Conservation (phyloP, 371 early-diverging fungal genomes). For the Saksenaea oblongispora region DNA sequence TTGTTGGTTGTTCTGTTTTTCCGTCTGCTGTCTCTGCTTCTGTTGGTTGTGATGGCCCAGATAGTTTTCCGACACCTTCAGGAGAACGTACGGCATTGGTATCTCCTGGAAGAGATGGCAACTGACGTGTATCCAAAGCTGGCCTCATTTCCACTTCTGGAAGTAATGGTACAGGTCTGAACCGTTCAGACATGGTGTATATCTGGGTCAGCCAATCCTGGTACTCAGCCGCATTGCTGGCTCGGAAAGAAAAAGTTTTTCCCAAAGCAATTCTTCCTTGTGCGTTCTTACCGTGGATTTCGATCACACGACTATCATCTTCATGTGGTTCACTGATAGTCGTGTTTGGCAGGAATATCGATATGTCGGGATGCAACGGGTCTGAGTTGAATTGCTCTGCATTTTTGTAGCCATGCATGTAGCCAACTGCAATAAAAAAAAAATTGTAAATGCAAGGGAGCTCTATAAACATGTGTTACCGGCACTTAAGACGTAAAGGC, state of each 20-base stretch:
- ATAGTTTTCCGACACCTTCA: neutral
- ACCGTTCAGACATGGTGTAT: slow-evolving; percentile 14
- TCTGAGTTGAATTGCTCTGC: slow-evolving; percentile 34
- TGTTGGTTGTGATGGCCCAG: neutral
- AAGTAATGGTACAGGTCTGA: slow-evolving; percentile 16
- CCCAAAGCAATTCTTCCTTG: slow-evolving; percentile 21
- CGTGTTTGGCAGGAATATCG: slow-evolving; percentile 38
- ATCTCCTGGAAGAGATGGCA: neutral
- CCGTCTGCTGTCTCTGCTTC: neutral
- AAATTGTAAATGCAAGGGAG: slow-evolving; percentile 1
- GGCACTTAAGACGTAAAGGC: slow-evolving; percentile 45
- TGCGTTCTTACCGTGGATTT: slow-evolving; percentile 26
- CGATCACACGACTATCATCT: slow-evolving; percentile 23
- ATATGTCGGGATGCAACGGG: slow-evolving; percentile 29
- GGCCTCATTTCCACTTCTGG: neutral
- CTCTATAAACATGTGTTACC: slow-evolving; percentile 20
- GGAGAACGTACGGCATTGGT: neutral
- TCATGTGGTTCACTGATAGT: slow-evolving; percentile 16
- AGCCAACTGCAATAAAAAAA: slow-evolving; percentile 34
- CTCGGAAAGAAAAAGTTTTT: slow-evolving; percentile 21
- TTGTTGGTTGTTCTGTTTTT: neutral
- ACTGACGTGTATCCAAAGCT: neutral
- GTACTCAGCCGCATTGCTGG: slow-evolving; percentile 18
- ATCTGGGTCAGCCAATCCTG: slow-evolving; percentile 23
- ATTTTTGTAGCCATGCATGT: slow-evolving; percentile 47